phyloP scores from a whole-genome alignment of 2,329 filamentous ascomycete species.

The Aspergillaceae sp. region DNA sequence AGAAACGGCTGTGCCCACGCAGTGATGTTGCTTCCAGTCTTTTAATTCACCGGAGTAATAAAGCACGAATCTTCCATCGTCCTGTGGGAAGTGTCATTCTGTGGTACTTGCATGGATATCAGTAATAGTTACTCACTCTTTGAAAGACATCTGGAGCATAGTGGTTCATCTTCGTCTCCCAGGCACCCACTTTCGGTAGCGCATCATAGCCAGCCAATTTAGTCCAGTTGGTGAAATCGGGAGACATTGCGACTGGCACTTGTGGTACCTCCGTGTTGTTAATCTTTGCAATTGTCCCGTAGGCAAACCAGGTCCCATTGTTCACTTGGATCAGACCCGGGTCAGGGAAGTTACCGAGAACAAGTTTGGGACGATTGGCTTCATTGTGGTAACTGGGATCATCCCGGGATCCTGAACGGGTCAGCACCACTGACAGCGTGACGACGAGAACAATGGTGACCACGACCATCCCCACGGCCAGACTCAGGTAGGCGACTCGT shows the following conservation, averaged over 20 bases:
- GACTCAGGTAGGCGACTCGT: not conserved
- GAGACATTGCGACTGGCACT: conserved; percentile 46
- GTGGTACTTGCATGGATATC: not conserved
- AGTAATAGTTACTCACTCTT: conserved; percentile 23
- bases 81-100: conserved; percentile 8
- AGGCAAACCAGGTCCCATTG: conserved; percentile 28
- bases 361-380: conserved; percentile 13
- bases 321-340: conserved; percentile 19
- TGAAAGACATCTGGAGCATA: conserved; percentile 55
- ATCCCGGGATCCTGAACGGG: conserved; percentile 2
- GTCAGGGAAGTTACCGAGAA: conserved; percentile 22
- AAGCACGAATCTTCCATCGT: conserved; percentile 46
- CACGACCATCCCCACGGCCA: not conserved
- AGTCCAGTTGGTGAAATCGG: conserved; percentile 41
- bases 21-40: conserved; percentile 39
- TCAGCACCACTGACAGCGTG: conserved; percentile 14
- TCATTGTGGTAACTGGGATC: conserved; percentile 11
- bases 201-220: not conserved
- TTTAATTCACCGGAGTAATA: conserved; percentile 48
- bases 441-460: conserved; percentile 7
- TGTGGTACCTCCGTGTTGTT: conserved; percentile 22
- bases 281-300: conserved; percentile 19
- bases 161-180: conserved; percentile 44
- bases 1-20: conserved; percentile 48
- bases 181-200: conserved; percentile 31